Base-by-base conservation (phyloP, 805 yeast genomes). In the Schwanniomyces yamadae region DNA sequence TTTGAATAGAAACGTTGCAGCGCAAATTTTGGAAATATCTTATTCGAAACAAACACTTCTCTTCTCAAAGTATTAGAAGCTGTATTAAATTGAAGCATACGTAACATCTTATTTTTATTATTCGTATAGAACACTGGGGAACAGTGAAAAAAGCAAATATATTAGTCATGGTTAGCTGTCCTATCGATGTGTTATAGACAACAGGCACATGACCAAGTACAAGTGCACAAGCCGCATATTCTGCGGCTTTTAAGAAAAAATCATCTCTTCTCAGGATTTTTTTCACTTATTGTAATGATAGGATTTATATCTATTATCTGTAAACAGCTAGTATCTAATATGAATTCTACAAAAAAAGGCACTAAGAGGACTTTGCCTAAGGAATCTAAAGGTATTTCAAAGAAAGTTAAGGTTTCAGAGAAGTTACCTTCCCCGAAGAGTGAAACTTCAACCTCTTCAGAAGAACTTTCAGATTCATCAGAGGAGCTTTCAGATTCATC, bases 371-470 rank as follows among this genome's bases (percentile, higher is more conserved):
- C 60, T 9, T 54, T 54, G 22, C 27, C 45, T 14, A 44, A 46
- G 37, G 48, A 28, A 13, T 40, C 23, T 33, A 41, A 42, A 30
- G 37, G 34, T 36, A 37, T 31, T 14, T 11, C 42, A 12, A 57
- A 58, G 46, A 55, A 53, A 45, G 35, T 57, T 13, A 69, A 68
- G 42, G 57, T 57, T 23, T 57, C 48, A 13, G 55, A 59, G 21
- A 46, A 49, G 24, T 46, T 51, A 28, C 69, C 50, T 27, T 54
- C 47, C 6, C 48, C 49, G 12, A 37, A 42, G 5, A 33, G 44
- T 19, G 46, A 41, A 28, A 19, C 48, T 13, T 49, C 41, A 21
- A 32, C 42, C 2, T 51, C 40, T 21, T 38, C 46, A 6, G 51
- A 49, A 15, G 6, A n/a, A n/a, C n/a, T 16, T 10, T 27, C 29